A percentile compares a stretch with the other conserved stretches of the same genome.
phyloP scores from a whole-genome alignment of 2,329 filamentous ascomycete species.

The Zelopaecilomyces penicillatus region DNA sequence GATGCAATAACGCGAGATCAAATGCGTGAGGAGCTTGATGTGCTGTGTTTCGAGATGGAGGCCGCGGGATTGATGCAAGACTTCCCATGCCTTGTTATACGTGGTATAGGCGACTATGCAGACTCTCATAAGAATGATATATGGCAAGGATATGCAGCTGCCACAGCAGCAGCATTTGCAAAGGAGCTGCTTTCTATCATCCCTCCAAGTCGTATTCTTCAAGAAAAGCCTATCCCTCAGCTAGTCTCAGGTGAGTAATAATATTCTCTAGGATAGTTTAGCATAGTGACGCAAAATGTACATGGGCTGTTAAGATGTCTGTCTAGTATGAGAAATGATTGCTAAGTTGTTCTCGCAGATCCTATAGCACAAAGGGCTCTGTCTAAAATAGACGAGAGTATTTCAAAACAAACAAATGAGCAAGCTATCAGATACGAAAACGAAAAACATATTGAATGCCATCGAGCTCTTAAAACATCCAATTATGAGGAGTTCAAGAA shows the following conservation, averaged over 20 bases:
- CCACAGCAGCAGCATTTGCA: constrained; percentile 20
- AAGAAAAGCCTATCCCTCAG: neutral
- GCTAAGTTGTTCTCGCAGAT: neutral
- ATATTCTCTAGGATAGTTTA: too few species aligned
- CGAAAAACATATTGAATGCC: constrained; percentile 10
- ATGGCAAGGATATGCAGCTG: constrained; percentile 29
- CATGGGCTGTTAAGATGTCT: neutral
- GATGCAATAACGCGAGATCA: constrained; percentile 8
- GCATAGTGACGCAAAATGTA: neutral
- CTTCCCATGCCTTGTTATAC: constrained; percentile 22
- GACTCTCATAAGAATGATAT: constrained; percentile 29
- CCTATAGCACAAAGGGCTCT: neutral
- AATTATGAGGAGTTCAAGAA: constrained; percentile 22
- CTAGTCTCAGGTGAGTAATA: neutral
- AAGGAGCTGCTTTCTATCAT: constrained; percentile 12
- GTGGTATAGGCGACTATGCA: constrained; percentile 30
- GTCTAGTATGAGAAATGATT: neutral
- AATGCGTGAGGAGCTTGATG: neutral
- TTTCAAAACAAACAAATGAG: neutral
- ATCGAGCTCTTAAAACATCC: constrained; percentile 17
- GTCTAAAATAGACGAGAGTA: neutral
- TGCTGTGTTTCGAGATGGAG: constrained; percentile 18
- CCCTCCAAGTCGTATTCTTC: neutral
- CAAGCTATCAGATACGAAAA: neutral
- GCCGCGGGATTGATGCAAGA: constrained; percentile 13